These are phyloP conservation scores for Colletotrichum paranaense DNA, from an alignment of 2,329 filamentous ascomycete genomes.

Conservation along the genomic window DNA sequence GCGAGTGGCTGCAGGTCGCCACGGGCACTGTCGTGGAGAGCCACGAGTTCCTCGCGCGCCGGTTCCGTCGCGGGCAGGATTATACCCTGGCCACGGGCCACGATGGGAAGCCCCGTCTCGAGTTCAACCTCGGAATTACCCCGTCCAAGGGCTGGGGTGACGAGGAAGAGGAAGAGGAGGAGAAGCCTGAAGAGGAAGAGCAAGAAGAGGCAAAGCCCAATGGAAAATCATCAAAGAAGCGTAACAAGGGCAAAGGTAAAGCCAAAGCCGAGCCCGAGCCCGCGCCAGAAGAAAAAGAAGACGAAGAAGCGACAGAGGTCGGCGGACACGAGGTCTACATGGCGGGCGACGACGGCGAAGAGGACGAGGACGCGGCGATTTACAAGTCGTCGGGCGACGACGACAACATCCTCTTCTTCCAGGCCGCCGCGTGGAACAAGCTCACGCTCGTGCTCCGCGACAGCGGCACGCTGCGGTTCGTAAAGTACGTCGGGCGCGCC, in stretches of 20 bases:
- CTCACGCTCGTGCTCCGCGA: slow-evolving; percentile 92
- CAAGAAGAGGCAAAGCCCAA: slow-evolving; percentile 50
- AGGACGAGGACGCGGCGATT: slow-evolving; percentile 77
- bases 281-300: slow-evolving; percentile 42
- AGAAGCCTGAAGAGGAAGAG: slow-evolving; percentile 56
- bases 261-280: slow-evolving; percentile 42
- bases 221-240: slow-evolving; percentile 44
- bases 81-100: slow-evolving; percentile 94
- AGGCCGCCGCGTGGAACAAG: slow-evolving; percentile 83
- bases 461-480: slow-evolving; percentile 86
- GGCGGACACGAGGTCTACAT: slow-evolving; percentile 93
- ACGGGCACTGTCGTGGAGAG: slow-evolving; percentile 80
- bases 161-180: slow-evolving; percentile 65
- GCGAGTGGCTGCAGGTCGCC: slow-evolving; percentile 87
- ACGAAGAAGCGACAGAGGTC: slow-evolving; percentile 53
- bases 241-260: slow-evolving; percentile 46
- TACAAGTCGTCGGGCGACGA: slow-evolving; percentile 87
- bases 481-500: slow-evolving; percentile 90
- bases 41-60: slow-evolving; percentile 82
- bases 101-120: slow-evolving; percentile 80
- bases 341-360: slow-evolving; percentile 82
- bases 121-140: slow-evolving; percentile 89
- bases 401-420: slow-evolving; percentile 74
- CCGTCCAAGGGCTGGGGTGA: slow-evolving; percentile 88
- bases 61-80: slow-evolving; percentile 88